Conservation (phyloP, 225 moss, liverwort and hornwort genomes). For the Pseudoscleropodium purum region DNA sequence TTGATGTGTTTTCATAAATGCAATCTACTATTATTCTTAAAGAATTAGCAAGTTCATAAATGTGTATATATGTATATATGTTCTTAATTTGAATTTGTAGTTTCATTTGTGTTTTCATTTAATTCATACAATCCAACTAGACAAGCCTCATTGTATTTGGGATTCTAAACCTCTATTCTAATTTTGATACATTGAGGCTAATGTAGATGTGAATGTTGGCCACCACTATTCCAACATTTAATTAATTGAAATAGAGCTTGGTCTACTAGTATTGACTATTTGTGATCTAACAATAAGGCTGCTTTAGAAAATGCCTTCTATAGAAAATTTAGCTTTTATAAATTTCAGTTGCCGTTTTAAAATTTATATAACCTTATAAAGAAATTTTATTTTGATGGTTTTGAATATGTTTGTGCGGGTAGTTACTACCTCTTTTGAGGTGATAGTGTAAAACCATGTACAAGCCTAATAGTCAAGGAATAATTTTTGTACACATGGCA, state of each 20-base stretch:
- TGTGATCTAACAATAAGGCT: background rate
- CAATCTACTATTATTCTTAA: background rate
- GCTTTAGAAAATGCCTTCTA: background rate
- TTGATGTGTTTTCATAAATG: background rate
- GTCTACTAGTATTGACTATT: background rate
- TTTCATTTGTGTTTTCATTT: background rate
- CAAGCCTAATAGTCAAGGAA: too few species aligned
- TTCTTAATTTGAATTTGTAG: background rate
- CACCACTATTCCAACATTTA: background rate
- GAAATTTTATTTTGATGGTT: too few species aligned
- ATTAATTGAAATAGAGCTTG: background rate
- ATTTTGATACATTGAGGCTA: background rate
- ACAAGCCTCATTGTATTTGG: background rate
- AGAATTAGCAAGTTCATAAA: background rate
- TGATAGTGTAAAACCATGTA: too few species aligned
- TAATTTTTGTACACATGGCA: too few species aligned
- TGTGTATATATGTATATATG: rapidly evolving
- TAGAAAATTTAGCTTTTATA: background rate
- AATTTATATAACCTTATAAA: background rate
- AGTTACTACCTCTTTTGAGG: too few species aligned
- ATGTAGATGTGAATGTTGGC: background rate
- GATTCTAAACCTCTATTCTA: background rate
- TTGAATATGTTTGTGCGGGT: too few species aligned
- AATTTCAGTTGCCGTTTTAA: background rate
- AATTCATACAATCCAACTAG: background rate